Conservation (phyloP, 2,329 filamentous ascomycete species). For the Fusarium virguliforme region DNA sequence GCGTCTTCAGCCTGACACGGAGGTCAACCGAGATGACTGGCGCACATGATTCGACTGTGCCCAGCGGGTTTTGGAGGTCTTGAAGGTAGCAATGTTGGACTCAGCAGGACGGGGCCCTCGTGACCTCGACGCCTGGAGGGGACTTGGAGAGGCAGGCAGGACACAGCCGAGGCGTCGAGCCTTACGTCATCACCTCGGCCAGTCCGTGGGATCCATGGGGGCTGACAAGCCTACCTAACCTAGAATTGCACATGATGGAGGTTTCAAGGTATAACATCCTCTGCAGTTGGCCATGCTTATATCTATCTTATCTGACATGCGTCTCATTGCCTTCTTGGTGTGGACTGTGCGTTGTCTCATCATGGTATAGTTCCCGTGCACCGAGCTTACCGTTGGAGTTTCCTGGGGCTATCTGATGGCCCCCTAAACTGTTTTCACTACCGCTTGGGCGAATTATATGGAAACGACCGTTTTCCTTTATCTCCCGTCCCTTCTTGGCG, state of each 20-base stretch:
- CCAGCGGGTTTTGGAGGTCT: constrained; percentile 28
- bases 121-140: constrained; percentile 36
- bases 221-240: background rate
- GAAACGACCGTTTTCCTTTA: background rate
- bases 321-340: background rate
- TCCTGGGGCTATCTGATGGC: background rate
- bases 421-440: background rate
- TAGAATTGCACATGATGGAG: background rate
- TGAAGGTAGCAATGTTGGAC: constrained; percentile 21
- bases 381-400: background rate
- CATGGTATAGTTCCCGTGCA: background rate
- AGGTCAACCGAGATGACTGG: constrained; percentile 41
- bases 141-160: constrained; percentile 9
- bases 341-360: background rate
- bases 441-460: background rate
- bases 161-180: constrained; percentile 25
- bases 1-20: constrained; percentile 41
- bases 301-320: background rate
- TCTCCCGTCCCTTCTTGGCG: background rate
- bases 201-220: background rate
- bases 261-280: background rate
- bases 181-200: constrained; percentile 49
- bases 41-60: constrained; percentile 48
- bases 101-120: constrained; percentile 42
- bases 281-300: background rate